Evolutionary conservation across 805 yeast genomes (phyloP).

Genomic region (Candida methanosorbosa): DNA sequence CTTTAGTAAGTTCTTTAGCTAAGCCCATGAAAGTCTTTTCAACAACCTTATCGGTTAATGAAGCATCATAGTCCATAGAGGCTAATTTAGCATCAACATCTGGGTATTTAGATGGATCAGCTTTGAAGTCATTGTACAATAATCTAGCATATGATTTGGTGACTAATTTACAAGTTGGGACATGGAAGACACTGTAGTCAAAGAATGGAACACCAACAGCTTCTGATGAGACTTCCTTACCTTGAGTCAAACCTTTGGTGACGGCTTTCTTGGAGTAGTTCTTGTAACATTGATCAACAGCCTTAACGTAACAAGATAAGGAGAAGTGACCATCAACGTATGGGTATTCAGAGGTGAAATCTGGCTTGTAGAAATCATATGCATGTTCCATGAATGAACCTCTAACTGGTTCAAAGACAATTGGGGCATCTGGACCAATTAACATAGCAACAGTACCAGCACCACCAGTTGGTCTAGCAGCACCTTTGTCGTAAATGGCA

Average conservation of each 20-base stretch:
- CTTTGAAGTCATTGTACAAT: constrained; percentile 77
- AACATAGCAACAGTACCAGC: constrained; percentile 93
- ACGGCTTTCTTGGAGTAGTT: constrained; percentile 72
- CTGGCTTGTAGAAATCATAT: constrained; percentile 97
- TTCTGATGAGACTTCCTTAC: constrained; percentile 35
- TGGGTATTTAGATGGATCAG: constrained; percentile 53
- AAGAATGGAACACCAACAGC: constrained; percentile 67
- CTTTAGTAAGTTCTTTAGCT: constrained; percentile 59
- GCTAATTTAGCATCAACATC: constrained; percentile 49
- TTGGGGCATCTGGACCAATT: constrained; percentile 97
- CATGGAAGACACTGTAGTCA: constrained; percentile 95
- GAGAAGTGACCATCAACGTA: constrained; percentile 97
- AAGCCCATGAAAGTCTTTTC: constrained; percentile 80
- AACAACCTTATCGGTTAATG: constrained; percentile 68
- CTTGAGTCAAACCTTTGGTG: constrained; percentile 36
- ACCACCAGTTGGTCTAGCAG: constrained; percentile 99
- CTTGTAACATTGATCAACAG: constrained; percentile 80
- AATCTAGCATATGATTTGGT: constrained; percentile 88
- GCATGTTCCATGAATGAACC: constrained; percentile 96
- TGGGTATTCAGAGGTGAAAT: constrained; percentile 93
- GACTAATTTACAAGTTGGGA: constrained; percentile 95
- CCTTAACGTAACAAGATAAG: constrained; percentile 85
- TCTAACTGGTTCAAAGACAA: constrained; percentile 81
- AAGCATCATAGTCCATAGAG: constrained; percentile 58
- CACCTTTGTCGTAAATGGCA: constrained; percentile 94